A percentile compares a stretch with the other conserved stretches of the same genome.
These are phyloP conservation scores for Venturia asperata DNA, from an alignment of 2,329 filamentous ascomycete genomes.

Conservation along the genomic window DNA sequence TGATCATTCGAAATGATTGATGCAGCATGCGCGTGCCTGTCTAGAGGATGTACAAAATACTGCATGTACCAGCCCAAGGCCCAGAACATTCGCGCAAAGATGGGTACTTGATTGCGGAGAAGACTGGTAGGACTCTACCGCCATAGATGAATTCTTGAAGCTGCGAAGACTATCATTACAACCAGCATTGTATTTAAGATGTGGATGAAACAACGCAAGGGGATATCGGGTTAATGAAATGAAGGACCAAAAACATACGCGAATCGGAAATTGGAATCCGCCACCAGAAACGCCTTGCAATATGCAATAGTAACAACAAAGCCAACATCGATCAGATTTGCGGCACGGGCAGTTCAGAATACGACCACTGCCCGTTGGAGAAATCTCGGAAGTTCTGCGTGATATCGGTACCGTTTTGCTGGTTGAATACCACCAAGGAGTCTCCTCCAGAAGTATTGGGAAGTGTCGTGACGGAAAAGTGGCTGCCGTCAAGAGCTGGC, in stretches of 20 bases:
- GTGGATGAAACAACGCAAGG: background rate
- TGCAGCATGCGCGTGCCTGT: background rate
- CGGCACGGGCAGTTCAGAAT: constrained; percentile 17
- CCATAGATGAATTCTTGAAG: background rate
- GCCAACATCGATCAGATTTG: background rate
- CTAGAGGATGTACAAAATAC: background rate
- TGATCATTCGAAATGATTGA: background rate
- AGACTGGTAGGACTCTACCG: too few relatives aligned
- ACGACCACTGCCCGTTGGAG: constrained; percentile 27
- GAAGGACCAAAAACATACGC: background rate
- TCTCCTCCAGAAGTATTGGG: constrained; percentile 26
- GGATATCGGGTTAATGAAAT: background rate
- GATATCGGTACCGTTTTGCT: constrained; percentile 28
- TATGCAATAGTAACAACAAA: background rate
- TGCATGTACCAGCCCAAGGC: background rate
- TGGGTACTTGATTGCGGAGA: background rate
- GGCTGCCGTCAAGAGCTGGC: constrained; percentile 33
- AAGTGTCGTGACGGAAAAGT: constrained; percentile 34
- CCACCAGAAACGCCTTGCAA: background rate
- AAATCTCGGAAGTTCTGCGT: constrained; percentile 28
- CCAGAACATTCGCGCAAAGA: background rate
- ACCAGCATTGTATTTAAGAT: background rate
- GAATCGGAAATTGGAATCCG: background rate
- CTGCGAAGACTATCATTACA: background rate
- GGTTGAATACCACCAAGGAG: constrained; percentile 30